Evolutionary conservation across 441 rosid species (phyloP).

Genomic region (Adansonia rubrostipa): DNA sequence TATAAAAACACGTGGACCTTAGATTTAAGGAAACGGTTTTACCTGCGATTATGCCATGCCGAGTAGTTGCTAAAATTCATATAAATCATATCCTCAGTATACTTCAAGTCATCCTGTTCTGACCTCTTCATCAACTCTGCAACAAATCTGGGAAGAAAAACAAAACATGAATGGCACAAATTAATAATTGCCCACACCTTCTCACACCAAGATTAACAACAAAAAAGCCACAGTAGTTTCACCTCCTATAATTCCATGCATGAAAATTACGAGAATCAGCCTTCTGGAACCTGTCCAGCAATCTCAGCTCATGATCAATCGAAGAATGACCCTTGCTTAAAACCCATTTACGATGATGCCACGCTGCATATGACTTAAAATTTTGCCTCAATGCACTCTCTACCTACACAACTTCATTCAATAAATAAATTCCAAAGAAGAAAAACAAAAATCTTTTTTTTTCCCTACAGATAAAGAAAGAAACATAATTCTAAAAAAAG

Average conservation of each 20-base stretch:
- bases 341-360: constrained; percentile 97
- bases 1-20: neutral
- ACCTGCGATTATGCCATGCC: constrained; percentile 98
- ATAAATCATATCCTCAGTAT: constrained; percentile 63
- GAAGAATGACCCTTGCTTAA: constrained; percentile 78
- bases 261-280: constrained; percentile 84
- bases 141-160: constrained; percentile 59
- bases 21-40: constrained; percentile 18
- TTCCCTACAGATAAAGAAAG: neutral
- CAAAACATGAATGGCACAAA: neutral
- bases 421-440: constrained; percentile 7
- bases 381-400: constrained; percentile 80
- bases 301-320: constrained; percentile 55
- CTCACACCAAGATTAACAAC: constrained; percentile 9
- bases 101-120: constrained; percentile 73
- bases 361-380: constrained; percentile 83
- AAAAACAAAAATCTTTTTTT: neutral
- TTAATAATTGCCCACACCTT: neutral
- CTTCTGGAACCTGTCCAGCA: constrained; percentile 66
- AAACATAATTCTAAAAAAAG: neutral
- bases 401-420: constrained; percentile 46
- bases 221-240: neutral
- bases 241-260: constrained; percentile 95
- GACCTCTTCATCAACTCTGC: constrained; percentile 69
- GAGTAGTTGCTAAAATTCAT: constrained; percentile 86